Percentiles rank a stretch among this genome's conserved stretches.
These are phyloP conservation scores for Theileria orientalis DNA, from an alignment of 169 alveolate species.

Conservation along the genomic window DNA sequence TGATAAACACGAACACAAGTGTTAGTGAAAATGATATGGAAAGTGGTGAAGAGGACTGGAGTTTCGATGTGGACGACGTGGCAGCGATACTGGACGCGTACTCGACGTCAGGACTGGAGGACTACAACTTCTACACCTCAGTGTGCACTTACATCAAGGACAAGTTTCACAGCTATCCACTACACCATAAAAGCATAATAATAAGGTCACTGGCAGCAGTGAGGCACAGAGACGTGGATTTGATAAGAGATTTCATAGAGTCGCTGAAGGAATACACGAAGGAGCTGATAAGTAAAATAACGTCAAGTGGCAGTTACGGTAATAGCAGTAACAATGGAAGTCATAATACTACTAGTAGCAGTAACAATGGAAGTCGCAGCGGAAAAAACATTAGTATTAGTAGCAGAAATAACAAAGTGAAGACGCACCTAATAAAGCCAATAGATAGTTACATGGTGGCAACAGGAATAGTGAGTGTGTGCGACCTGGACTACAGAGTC, in stretches of 20 bases:
- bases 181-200: constrained; percentile 37
- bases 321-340: too few species aligned
- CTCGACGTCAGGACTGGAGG: constrained; percentile 61
- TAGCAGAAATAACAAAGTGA: too few species aligned
- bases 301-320: too few species aligned
- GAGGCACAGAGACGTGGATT: constrained; percentile 44
- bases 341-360: too few species aligned
- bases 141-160: constrained; percentile 32
- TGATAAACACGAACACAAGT: background rate
- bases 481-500: constrained; percentile 49
- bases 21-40: background rate
- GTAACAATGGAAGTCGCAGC: too few species aligned
- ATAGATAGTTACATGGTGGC: constrained; percentile 29
- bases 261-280: background rate
- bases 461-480: constrained; percentile 34
- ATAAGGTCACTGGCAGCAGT: constrained; percentile 51
- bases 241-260: background rate
- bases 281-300: background rate
- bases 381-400: too few species aligned
- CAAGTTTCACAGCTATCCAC: constrained; percentile 22
- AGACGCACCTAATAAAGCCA: background rate
- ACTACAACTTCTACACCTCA: constrained; percentile 39
- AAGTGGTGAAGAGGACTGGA: background rate
- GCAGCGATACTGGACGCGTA: constrained; percentile 64
- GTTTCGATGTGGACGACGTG: constrained; percentile 51